Conservation (phyloP, 306 rosid genomes). For the Dryas drummondii region DNA sequence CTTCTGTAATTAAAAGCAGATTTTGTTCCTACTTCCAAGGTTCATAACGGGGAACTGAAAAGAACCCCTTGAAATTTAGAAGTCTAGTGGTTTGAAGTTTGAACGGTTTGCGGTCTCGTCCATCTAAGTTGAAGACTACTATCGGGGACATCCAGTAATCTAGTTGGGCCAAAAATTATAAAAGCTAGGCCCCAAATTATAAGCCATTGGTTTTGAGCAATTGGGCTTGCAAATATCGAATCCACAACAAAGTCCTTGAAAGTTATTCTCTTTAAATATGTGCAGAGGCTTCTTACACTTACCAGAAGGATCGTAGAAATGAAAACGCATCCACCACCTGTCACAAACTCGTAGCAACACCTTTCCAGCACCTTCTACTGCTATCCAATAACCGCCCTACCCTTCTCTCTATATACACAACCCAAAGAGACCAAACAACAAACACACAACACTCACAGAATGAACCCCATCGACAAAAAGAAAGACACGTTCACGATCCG, state of each 20-base stretch:
- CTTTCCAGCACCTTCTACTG: conserved; percentile 17
- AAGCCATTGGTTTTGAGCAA: background rate
- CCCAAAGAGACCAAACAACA: background rate
- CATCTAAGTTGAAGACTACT: no score
- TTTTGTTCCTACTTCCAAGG: background rate
- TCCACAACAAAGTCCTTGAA: background rate
- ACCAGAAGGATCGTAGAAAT: background rate
- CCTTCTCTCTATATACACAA: background rate
- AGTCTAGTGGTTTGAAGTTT: no score
- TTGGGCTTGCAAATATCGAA: background rate
- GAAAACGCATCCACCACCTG: conserved; percentile 33
- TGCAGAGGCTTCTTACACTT: background rate
- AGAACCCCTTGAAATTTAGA: background rate
- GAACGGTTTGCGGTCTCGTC: no score
- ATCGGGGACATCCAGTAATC: no score
- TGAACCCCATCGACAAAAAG: conserved; percentile 59
- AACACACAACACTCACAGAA: background rate
- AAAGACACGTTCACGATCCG: conserved; percentile 51
- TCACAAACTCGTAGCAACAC: conserved; percentile 27
- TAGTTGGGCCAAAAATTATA: background rate
- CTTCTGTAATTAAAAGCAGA: no score
- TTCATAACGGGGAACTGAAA: background rate
- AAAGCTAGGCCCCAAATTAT: background rate
- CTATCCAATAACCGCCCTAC: background rate
- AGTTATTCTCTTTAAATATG: background rate